These are phyloP conservation scores for Lathyrus oleraceus DNA, from an alignment of 306 rosid genomes.

Conservation along the genomic window DNA sequence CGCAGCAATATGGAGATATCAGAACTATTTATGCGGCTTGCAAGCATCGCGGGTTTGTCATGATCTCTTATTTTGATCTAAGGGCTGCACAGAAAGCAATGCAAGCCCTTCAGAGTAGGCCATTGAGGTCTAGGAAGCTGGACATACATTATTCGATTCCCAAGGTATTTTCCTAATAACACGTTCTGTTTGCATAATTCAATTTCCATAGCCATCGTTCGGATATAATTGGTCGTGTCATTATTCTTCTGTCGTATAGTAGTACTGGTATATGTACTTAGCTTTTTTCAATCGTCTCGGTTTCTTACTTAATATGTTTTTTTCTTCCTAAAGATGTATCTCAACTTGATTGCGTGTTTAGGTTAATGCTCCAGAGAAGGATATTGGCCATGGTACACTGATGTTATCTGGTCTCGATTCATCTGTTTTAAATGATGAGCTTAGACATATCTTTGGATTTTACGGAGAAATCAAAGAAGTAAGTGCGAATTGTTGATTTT, in stretches of 20 bases:
- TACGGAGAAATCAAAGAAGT: slow-evolving; percentile 84
- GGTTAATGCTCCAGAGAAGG: slow-evolving; percentile 76
- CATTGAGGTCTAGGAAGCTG: slow-evolving; percentile 66
- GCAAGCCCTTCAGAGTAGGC: slow-evolving; percentile 63
- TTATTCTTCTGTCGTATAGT: slow-evolving; percentile 1
- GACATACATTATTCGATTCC: slow-evolving; percentile 86
- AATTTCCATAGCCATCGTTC: slow-evolving; percentile 1
- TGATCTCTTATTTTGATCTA: slow-evolving; percentile 73
- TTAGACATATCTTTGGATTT: slow-evolving; percentile 57
- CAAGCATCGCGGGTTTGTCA: slow-evolving; percentile 84
- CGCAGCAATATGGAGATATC: slow-evolving; percentile 73
- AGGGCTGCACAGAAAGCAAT: slow-evolving; percentile 77
- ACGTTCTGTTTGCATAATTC: slow-evolving; percentile 23
- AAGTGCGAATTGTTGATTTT: slow-evolving; percentile 40
- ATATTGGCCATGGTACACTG: slow-evolving; percentile 69
- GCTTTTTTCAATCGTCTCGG: slow-evolving; percentile 7
- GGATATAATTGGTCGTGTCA: neutral
- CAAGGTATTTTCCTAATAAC: slow-evolving; percentile 52
- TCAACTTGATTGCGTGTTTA: slow-evolving; percentile 41
- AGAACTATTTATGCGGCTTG: slow-evolving; percentile 69
- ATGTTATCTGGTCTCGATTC: slow-evolving; percentile 69
- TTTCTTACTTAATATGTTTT: slow-evolving; percentile 30
- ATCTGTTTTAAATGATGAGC: slow-evolving; percentile 63
- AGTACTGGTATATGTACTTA: neutral
- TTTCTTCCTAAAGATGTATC: slow-evolving; percentile 32